phyloP scores from a whole-genome alignment of 2,329 filamentous ascomycete species.

The Lachnellula occidentalis region DNA sequence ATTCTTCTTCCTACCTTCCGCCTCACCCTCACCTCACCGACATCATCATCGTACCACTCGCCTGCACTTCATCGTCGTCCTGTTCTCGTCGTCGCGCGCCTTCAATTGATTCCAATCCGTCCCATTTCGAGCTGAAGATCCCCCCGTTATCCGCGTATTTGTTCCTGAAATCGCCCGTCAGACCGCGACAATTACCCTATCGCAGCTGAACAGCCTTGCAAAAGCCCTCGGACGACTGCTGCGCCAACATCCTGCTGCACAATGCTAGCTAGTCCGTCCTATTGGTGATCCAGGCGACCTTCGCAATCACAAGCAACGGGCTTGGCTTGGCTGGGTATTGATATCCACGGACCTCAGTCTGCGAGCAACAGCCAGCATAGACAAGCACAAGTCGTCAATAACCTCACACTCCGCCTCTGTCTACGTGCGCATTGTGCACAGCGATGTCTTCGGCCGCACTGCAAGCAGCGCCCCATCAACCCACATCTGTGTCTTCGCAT shows the following conservation, averaged over 20 bases:
- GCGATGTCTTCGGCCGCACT: constrained; percentile 61
- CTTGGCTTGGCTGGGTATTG: neutral
- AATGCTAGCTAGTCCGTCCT: constrained; percentile 39
- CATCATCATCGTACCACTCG: too few relatives aligned
- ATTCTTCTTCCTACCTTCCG: too few relatives aligned
- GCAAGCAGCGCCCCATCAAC: constrained; percentile 53
- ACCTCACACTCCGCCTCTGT: constrained; percentile 5
- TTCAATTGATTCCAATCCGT: too few relatives aligned
- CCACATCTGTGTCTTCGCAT: constrained; percentile 41
- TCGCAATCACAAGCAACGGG: constrained; percentile 22
- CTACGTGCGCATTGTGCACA: constrained; percentile 23
- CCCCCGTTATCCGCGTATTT: too few relatives aligned
- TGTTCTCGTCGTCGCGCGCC: too few relatives aligned
- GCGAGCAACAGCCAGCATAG: neutral
- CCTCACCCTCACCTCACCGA: too few relatives aligned
- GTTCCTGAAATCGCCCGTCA: too few relatives aligned
- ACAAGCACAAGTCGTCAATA: constrained; percentile 3
- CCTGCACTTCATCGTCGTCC: too few relatives aligned
- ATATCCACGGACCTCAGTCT: neutral
- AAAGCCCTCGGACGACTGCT: neutral
- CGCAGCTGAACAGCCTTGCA: too few relatives aligned
- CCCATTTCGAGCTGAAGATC: too few relatives aligned
- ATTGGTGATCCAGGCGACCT: constrained; percentile 35
- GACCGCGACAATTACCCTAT: too few relatives aligned
- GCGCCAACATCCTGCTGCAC: constrained; percentile 31